These are phyloP conservation scores for Fonsecaea monophora DNA, from an alignment of 2,329 filamentous ascomycete species.

Conservation along the genomic window DNA sequence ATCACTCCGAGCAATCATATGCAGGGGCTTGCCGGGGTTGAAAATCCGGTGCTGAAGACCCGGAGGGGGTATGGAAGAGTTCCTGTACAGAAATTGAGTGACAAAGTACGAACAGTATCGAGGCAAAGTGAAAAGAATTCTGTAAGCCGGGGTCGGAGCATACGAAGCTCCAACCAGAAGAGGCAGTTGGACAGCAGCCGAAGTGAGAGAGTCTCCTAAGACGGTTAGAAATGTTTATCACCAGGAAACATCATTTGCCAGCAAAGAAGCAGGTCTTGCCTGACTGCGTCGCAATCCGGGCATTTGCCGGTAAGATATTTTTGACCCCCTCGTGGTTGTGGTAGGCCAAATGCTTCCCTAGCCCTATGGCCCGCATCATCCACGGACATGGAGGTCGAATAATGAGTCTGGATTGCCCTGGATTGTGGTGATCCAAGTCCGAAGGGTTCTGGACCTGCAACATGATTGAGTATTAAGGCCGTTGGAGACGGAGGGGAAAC, in stretches of 20 bases:
- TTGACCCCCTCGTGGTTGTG: neutral
- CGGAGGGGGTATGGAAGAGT: neutral
- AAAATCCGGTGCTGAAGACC: neutral
- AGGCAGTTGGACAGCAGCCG: conserved; percentile 3
- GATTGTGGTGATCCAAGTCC: neutral
- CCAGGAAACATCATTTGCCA: conserved; percentile 11
- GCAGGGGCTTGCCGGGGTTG: conserved; percentile 9
- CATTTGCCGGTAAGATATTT: conserved; percentile 31
- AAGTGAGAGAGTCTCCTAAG: neutral
- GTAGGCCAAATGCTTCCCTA: neutral
- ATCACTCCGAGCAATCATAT: neutral
- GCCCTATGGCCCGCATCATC: neutral
- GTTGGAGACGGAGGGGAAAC: neutral
- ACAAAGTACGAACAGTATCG: neutral
- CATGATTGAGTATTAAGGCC: neutral
- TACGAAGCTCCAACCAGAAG: neutral
- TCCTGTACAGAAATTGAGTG: neutral
- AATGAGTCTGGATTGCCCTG: neutral
- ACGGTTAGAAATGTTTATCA: conserved; percentile 19
- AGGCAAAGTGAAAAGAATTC: neutral
- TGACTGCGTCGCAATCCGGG: conserved; percentile 12
- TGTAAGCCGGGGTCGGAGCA: neutral
- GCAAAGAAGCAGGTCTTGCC: neutral
- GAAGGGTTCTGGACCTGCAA: neutral
- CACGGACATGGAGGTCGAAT: conserved; percentile 9